Evolutionary conservation across 225 moss, liverwort and hornwort species (phyloP).

Genomic region (Pseudisothecium myosuroides): DNA sequence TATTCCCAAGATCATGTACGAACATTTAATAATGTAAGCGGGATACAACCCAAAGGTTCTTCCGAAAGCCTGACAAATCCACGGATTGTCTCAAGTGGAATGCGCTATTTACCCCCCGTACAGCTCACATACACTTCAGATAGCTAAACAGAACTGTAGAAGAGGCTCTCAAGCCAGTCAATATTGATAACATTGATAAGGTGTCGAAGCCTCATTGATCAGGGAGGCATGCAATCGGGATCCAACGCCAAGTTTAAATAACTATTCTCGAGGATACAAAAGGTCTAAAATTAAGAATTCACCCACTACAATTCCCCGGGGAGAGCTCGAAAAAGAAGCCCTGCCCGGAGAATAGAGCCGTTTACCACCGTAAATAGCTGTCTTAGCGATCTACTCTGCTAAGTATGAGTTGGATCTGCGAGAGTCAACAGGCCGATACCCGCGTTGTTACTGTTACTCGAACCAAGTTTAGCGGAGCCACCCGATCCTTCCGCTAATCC

Average conservation of each 20-base stretch:
- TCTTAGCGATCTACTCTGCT: not conserved
- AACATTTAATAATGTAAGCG: not conserved
- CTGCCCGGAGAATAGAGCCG: not conserved
- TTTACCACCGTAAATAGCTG: not conserved
- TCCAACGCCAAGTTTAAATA: not conserved
- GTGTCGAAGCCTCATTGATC: not conserved
- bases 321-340: not conserved
- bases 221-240: not conserved
- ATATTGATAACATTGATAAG: not conserved
- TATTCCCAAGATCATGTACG: not conserved
- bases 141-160: not conserved
- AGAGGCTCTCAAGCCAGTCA: not conserved
- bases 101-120: not conserved
- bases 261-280: not conserved
- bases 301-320: not conserved
- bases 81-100: not conserved
- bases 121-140: not conserved
- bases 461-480: not conserved
- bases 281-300: not conserved
- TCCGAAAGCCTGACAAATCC: not conserved
- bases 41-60: not conserved
- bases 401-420: not conserved
- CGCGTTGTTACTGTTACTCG: not conserved
- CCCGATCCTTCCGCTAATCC: not conserved
- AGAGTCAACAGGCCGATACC: not conserved